These are phyloP conservation scores for Scutellaria barbata DNA, from an alignment of 257 asterid genomes.

Conservation along the genomic window DNA sequence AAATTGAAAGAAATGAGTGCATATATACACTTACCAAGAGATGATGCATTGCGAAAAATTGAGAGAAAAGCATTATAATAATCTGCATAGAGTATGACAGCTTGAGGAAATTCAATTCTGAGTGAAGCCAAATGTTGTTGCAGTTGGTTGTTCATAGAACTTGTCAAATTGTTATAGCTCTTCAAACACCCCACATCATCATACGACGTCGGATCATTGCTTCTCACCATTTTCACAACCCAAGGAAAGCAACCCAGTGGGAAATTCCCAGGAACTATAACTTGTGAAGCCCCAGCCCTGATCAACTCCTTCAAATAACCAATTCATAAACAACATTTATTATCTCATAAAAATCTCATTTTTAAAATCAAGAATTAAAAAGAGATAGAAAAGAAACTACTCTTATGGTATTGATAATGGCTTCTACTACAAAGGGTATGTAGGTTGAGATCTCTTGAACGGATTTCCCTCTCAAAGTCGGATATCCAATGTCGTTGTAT, in stretches of 20 bases:
- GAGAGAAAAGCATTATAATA: conserved; percentile 12
- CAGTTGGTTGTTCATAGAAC: neutral
- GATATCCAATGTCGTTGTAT: conserved; percentile 33
- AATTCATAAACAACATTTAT: too few relatives aligned
- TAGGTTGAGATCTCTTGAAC: conserved; percentile 13
- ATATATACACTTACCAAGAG: neutral
- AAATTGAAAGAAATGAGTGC: too few relatives aligned
- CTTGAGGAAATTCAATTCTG: conserved; percentile 1
- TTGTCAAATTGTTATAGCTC: conserved; percentile 16
- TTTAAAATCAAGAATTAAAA: too few relatives aligned
- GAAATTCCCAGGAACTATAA: conserved; percentile 30
- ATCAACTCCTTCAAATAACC: conserved; percentile 30
- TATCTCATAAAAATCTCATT: too few relatives aligned
- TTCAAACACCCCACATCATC: conserved; percentile 35
- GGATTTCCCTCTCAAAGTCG: conserved; percentile 8
- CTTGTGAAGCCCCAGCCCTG: conserved; percentile 14
- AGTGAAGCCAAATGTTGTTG: neutral
- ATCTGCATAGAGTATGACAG: conserved; percentile 17
- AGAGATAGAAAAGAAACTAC: conserved; percentile 14
- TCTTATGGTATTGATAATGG: conserved; percentile 34
- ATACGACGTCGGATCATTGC: neutral
- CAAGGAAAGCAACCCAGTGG: conserved; percentile 33
- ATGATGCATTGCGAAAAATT: neutral
- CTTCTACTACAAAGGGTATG: conserved; percentile 29
- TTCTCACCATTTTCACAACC: neutral